Evolutionary conservation across 805 yeast genomes (phyloP), one percentile per base, ranked within the genome.

Genomic region (Starmerella asiatica): DNA sequence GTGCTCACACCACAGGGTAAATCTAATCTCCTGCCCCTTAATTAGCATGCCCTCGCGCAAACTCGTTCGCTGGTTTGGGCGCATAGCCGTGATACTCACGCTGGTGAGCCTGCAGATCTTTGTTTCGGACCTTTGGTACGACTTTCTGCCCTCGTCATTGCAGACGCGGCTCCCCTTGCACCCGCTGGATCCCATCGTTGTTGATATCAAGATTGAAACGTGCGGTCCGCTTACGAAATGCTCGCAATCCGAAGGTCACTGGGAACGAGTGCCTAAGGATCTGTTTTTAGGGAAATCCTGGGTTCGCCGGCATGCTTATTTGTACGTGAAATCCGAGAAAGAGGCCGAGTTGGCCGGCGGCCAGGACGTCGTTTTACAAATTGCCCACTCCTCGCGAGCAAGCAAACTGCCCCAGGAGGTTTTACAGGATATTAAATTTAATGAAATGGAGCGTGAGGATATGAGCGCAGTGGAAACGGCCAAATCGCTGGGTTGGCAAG

Each of bases 231-330:
- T 33, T 23, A 36, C 49, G 2, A 39, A 36, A 11, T 46, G 50
- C 37, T 36, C 35, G 2, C 17, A 7, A 5, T 16, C 38, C 2
- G 20, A n/a, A 15, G 4, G 16, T 6, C 59, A 61, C 6, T 72
- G 75, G 75, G 39, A 45, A 28, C 56, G 59, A 36, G 45, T 70
- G 20, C 63, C 64, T 18, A 71, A 71, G 47, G 77, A 73, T 50
- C 57, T 74, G 29, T 50, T 52, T 15, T 58, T 73, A 40, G 66
- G 67, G 4, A 47, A 54, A 18, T 59, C 67, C 4, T 71, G 74
- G 74, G 46, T 62, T 27, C 51, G 55, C 35, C 26, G 26, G 9
- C 57, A 58, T 36, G 62, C 64, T 29, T 72, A 50, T 50, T 47
- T 74, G 16, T 61, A 51, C 46, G 53, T 49, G n/a, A 49, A 54